These are phyloP conservation scores for Annulohypoxylon truncatum DNA, from an alignment of 2,329 filamentous ascomycete genomes.

Conservation along the genomic window DNA sequence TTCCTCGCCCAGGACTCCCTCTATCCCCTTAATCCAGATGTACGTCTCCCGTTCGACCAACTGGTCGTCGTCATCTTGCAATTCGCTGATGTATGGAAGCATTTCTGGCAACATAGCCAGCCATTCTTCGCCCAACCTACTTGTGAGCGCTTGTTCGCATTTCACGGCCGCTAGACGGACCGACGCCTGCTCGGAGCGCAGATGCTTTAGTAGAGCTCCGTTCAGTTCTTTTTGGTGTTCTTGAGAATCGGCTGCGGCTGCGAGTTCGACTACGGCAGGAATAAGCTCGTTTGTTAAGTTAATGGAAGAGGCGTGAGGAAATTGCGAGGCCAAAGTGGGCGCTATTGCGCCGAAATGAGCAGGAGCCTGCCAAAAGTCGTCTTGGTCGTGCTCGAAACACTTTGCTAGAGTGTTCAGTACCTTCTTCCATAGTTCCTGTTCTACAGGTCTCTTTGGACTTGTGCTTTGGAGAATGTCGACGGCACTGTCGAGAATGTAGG, in stretches of 20 bases:
- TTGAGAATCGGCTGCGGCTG: slow-evolving; percentile 81
- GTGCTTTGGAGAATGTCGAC: slow-evolving; percentile 68
- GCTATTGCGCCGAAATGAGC: slow-evolving; percentile 83
- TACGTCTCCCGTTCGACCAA: slow-evolving; percentile 89
- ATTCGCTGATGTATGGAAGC: slow-evolving; percentile 93
- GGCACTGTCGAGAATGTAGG: slow-evolving; percentile 82
- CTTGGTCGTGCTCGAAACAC: slow-evolving; percentile 89
- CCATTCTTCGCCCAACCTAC: slow-evolving; percentile 92
- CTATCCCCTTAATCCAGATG: slow-evolving; percentile 90
- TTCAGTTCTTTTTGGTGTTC: slow-evolving; percentile 95
- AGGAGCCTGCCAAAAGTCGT: slow-evolving; percentile 95
- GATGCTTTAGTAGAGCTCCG: slow-evolving; percentile 77
- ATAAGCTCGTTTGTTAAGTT: slow-evolving; percentile 67
- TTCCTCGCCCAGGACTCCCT: slow-evolving; percentile 88
- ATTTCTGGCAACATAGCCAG: slow-evolving; percentile 91
- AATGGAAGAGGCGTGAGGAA: slow-evolving; percentile 60
- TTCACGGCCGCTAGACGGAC: slow-evolving; percentile 85
- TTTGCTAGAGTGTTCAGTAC: slow-evolving; percentile 78
- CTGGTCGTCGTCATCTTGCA: slow-evolving; percentile 97
- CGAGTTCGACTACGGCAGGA: slow-evolving; percentile 82
- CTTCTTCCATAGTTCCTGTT: slow-evolving; percentile 72
- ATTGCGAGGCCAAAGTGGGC: slow-evolving; percentile 75
- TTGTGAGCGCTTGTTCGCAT: slow-evolving; percentile 82
- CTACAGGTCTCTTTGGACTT: slow-evolving; percentile 60
- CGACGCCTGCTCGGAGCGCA: slow-evolving; percentile 77